These are phyloP conservation scores for Tuber umbilicatum DNA, from an alignment of 495 filamentous ascomycete species.

Conservation along the genomic window DNA sequence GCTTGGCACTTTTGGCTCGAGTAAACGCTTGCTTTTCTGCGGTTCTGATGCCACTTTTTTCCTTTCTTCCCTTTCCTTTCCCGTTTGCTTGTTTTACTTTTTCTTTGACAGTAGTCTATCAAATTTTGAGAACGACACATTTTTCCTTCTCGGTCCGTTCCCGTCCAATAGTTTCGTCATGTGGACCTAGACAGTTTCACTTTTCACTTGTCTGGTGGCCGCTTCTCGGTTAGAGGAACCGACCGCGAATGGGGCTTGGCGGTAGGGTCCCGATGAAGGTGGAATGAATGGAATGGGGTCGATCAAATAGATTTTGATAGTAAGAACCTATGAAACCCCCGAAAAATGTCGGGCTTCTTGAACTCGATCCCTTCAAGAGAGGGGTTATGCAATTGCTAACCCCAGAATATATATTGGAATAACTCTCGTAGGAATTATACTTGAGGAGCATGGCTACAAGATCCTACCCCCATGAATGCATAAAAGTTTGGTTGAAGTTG, in stretches of 20 bases:
- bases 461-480: too few species aligned
- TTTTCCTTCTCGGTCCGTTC: neutral
- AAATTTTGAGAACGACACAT: neutral
- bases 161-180: neutral
- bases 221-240: neutral
- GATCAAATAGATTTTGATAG: neutral
- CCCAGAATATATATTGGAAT: too few species aligned
- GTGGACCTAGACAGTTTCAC: neutral
- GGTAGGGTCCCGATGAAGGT: neutral
- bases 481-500: too few species aligned
- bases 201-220: neutral
- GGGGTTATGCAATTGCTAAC: too few species aligned
- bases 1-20: neutral
- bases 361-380: too few species aligned
- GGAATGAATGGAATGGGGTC: neutral
- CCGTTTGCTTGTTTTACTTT: neutral
- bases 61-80: neutral
- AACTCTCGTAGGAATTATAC: too few species aligned
- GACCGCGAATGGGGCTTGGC: neutral
- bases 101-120: neutral
- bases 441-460: too few species aligned
- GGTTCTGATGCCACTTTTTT: neutral
- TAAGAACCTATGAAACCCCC: too few species aligned
- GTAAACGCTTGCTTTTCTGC: neutral
- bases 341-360: too few species aligned